A percentile compares a stretch with the other conserved stretches of the same genome.
phyloP scores from a whole-genome alignment of 2,329 filamentous ascomycete species.

The Aspergillus chevalieri region DNA sequence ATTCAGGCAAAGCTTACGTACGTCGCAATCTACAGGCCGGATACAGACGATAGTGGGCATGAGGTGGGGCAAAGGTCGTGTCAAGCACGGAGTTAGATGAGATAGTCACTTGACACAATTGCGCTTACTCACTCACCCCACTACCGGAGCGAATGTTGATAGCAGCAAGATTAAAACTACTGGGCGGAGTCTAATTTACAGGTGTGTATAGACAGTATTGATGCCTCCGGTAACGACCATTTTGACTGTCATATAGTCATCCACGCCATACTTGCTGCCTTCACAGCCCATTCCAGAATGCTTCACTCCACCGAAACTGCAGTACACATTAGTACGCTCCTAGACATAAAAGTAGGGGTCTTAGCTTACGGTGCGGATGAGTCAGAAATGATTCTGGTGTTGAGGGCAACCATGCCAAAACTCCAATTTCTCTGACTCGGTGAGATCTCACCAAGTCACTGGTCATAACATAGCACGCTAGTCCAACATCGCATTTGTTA shows the following conservation, averaged over 20 bases:
- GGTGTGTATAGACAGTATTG: not conserved
- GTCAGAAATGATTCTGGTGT: conserved; percentile 59
- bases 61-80: too few species aligned
- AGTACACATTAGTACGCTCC: too few species aligned
- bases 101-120: too few species aligned
- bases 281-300: conserved; percentile 71
- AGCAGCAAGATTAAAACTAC: too few species aligned
- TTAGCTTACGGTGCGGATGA: conserved; percentile 34
- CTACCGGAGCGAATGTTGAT: too few species aligned
- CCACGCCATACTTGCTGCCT: conserved; percentile 66
- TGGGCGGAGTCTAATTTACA: not conserved
- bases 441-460: conserved; percentile 49
- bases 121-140: too few species aligned
- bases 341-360: too few species aligned
- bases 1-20: too few species aligned
- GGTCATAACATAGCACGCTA: conserved; percentile 86
- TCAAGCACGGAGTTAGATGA: too few species aligned
- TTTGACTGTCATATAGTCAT: conserved; percentile 68
- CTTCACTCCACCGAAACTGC: conserved; percentile 69
- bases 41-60: too few species aligned
- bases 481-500: conserved; percentile 71
- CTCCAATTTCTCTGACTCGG: conserved; percentile 50
- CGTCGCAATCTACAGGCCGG: too few species aligned
- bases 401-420: conserved; percentile 51
- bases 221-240: conserved; percentile 25